phyloP scores from a whole-genome alignment of 495 filamentous ascomycete species.

The Penicillium salamii region DNA sequence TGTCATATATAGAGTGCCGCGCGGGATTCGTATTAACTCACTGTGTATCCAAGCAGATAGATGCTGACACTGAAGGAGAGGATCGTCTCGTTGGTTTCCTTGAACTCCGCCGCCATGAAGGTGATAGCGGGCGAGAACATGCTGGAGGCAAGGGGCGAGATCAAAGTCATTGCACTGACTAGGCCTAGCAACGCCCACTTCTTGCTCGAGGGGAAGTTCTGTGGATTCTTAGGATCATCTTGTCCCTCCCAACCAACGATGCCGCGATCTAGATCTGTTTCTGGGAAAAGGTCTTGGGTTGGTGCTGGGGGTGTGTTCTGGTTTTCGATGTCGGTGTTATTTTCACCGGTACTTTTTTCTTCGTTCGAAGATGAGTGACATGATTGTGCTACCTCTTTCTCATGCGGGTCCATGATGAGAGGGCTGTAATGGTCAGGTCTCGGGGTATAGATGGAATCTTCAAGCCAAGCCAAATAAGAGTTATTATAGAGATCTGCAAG shows the following conservation, averaged over 20 bases:
- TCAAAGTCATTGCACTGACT: slow-evolving; percentile 45
- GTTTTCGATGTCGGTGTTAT: slow-evolving; percentile 2
- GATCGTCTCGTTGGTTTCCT: slow-evolving; percentile 52
- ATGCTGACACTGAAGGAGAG: slow-evolving; percentile 53
- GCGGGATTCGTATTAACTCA: too few relatives aligned
- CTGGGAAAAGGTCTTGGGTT: slow-evolving; percentile 13
- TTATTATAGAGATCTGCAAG: too few relatives aligned
- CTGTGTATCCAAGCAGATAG: slow-evolving; percentile 58
- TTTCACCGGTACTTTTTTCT: not conserved
- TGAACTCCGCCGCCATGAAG: slow-evolving; percentile 54
- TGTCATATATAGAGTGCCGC: too few relatives aligned
- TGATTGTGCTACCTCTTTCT: not conserved
- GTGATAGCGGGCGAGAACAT: slow-evolving; percentile 69
- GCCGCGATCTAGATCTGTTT: slow-evolving; percentile 23
- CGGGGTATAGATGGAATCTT: too few relatives aligned
- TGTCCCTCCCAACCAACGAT: slow-evolving; percentile 49
- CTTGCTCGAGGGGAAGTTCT: slow-evolving; percentile 54
- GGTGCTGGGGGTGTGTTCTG: not conserved
- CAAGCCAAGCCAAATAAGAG: too few relatives aligned
- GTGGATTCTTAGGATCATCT: slow-evolving; percentile 66
- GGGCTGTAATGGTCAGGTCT: not conserved
- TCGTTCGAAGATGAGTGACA: not conserved
- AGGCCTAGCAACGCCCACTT: slow-evolving; percentile 39
- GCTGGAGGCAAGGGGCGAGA: slow-evolving; percentile 55
- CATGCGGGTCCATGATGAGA: not conserved